A percentile compares a stretch with the other conserved stretches of the same genome.
These are phyloP conservation scores for Hypoxylon lienhwacheense DNA, from an alignment of 495 filamentous ascomycete genomes.

Conservation along the genomic window DNA sequence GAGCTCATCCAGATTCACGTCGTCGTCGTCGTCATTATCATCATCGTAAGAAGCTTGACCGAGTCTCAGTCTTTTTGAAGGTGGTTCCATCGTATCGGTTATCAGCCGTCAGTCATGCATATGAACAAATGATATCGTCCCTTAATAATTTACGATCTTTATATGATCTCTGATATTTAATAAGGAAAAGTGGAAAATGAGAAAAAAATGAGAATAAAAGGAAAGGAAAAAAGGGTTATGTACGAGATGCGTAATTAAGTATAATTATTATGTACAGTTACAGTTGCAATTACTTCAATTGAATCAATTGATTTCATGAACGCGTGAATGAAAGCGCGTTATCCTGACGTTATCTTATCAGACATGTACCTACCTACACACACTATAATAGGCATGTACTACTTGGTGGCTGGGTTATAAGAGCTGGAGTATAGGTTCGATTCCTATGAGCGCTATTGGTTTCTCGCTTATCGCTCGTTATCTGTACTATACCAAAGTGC, in stretches of 20 bases:
- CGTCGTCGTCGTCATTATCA: constrained; percentile 43
- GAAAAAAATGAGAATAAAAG: too few species aligned
- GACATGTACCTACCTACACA: constrained; percentile 4
- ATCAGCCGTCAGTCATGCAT: background rate
- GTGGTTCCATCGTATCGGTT: constrained; percentile 55
- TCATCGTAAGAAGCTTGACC: constrained; percentile 40
- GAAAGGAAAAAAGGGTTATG: background rate
- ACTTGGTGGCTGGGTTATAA: background rate
- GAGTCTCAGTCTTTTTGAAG: constrained; percentile 59
- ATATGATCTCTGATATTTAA: too few species aligned
- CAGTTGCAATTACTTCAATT: constrained; percentile 9
- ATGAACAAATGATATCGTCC: too few species aligned
- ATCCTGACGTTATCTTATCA: constrained; percentile 27
- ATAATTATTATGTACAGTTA: background rate
- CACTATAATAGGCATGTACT: background rate
- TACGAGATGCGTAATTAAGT: background rate
- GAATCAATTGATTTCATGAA: too few species aligned
- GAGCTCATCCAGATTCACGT: constrained; percentile 49
- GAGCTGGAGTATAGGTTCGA: background rate
- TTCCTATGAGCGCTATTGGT: background rate
- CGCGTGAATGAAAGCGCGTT: constrained; percentile 19
- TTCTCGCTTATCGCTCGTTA: background rate
- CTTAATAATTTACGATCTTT: too few species aligned
- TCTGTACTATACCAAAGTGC: too few species aligned
- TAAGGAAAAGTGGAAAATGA: background rate